Percentiles rank a stretch among this genome's conserved stretches.
These are phyloP conservation scores for Aureobasidium musti DNA, from an alignment of 2,329 filamentous ascomycete species.

Conservation along the genomic window DNA sequence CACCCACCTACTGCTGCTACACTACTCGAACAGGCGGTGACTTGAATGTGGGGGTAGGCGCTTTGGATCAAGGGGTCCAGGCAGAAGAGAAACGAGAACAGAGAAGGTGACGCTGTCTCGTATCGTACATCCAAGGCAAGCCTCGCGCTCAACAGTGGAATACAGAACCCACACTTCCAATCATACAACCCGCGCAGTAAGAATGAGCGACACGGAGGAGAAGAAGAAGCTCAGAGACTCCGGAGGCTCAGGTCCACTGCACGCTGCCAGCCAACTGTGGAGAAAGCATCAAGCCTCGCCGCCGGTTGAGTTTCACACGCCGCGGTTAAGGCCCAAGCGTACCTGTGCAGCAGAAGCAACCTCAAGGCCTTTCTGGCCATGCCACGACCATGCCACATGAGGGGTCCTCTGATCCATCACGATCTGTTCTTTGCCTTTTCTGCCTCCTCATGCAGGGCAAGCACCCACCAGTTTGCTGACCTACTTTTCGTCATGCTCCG, in stretches of 20 bases:
- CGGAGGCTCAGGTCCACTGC: conserved; percentile 4
- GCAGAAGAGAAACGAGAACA: background rate
- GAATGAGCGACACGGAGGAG: conserved; percentile 14
- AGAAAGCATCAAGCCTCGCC: conserved; percentile 26
- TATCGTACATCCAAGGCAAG: conserved; percentile 17
- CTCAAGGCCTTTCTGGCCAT: background rate
- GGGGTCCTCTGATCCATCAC: background rate
- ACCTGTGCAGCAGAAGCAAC: background rate
- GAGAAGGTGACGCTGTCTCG: conserved; percentile 1
- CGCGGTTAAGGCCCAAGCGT: conserved; percentile 17
- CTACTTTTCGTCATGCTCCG: background rate
- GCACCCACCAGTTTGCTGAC: background rate
- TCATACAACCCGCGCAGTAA: conserved; percentile 21
- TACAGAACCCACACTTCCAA: conserved; percentile 20
- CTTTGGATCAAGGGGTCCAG: conserved; percentile 29
- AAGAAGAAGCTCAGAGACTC: conserved; percentile 21
- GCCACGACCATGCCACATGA: conserved; percentile 21
- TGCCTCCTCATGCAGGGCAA: conserved; percentile 5
- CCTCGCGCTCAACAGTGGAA: conserved; percentile 23
- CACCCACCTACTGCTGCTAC: conserved; percentile 9
- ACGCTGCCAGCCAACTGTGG: conserved; percentile 11
- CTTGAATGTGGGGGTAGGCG: conserved; percentile 25
- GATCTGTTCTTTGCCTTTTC: conserved; percentile 6
- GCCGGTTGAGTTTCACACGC: conserved; percentile 12
- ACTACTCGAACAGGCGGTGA: conserved; percentile 28